Evolutionary conservation across 2,329 filamentous ascomycete genomes (phyloP), one percentile per base, ranked within the genome.

Genomic region (Stagonosporopsis rhizophila): DNA sequence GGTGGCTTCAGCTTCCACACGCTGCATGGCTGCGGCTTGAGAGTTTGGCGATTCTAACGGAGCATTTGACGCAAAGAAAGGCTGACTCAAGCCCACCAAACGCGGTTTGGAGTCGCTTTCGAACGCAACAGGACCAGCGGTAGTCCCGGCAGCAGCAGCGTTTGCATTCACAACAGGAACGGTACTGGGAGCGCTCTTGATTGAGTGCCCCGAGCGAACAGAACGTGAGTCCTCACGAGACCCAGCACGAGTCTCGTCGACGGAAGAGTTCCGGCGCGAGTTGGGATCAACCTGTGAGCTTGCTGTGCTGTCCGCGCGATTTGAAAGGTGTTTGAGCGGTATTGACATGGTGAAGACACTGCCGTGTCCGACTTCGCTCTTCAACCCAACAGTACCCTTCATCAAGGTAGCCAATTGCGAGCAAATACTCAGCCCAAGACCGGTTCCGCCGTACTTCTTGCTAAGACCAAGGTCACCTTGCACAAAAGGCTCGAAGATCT

Each of bases 401-500:
- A 97, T 96, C 15, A 96, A 79, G 15, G 81, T 86, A 3, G 92
- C 90, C 34, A 97, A 80, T 73, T 97, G 93, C 19, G 91, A 89
- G 76, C 92, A 96, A 67, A 97, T 97, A 69, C 90, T 94, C 51
- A 97, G 76, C 1, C 93, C 93, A 1, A 96, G 80, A 4, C 93
- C 93, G 1, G 93, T 96, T 15, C 93, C 93, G 17, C 92, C 92
- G 70, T 89, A 96, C 69, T 95, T 95, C 75, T 92, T 96, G 79
- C 90, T 96, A 15, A 97, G 78, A 0, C 92, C 90, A 1, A 95
- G 79, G 70, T 96, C 92, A n/a, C 90, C 93, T 75, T 97, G 93
- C 0, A 96, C 90, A 70, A 97, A 97, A 0, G 93, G 93, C 73
- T 96, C 93, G 71, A 97, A 97, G 9, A 97, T 91, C 64, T 88